Base-by-base conservation (phyloP, 768 basidiomycete species). In the Leucocoprinus leucothites region DNA sequence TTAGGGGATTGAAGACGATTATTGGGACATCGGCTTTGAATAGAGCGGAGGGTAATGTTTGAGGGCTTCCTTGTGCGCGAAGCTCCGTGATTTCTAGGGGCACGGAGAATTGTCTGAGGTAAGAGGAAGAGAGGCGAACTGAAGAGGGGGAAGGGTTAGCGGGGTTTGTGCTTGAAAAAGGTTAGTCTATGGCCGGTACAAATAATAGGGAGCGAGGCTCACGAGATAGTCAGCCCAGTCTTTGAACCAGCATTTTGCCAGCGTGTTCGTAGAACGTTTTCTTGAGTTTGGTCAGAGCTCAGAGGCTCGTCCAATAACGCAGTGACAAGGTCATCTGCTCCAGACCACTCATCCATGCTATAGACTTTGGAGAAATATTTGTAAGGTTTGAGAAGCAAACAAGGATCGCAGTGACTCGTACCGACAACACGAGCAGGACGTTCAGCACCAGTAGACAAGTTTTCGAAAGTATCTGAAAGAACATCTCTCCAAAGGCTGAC, bases 281-380 rank as follows among this genome's bases (percentile, higher is more conserved):
- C 75, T 56, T 78, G 73, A 3, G 66, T 62, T 22, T 71, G 57
- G 58, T 82, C 78, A n/a, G 82, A 80, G 2, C 75, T 72, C 59
- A 92, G 79, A 13, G 89, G 89, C 51, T 91, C 84, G 42, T 85
- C 80, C 14, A 92, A 71, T 34, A 92, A 74, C 6, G 88, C 87
- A 3, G 83, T 82, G 18, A 91, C 80, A 3, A 92, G 68, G 26
- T 86, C 82, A 35, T 71, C 70, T 6, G 82, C 73, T 35, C 74
- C 75, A 18, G 85, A 76, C 65, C 72, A 77, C 61, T 80, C 67
- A 65, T 85, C 82, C 48, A 79, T 61, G 11, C 82, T 79, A 62
- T 76, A 81, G 11, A 91, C 89, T n/a, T n/a, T 89, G 56, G 25
- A 18, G 24, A 44, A 36, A 22, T 11, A 42, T 25, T n/a, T 51